A percentile compares a stretch with the other conserved stretches of the same genome.
Conservation (phyloP, 2,329 filamentous ascomycete genomes). For the Didymella pomorum region DNA sequence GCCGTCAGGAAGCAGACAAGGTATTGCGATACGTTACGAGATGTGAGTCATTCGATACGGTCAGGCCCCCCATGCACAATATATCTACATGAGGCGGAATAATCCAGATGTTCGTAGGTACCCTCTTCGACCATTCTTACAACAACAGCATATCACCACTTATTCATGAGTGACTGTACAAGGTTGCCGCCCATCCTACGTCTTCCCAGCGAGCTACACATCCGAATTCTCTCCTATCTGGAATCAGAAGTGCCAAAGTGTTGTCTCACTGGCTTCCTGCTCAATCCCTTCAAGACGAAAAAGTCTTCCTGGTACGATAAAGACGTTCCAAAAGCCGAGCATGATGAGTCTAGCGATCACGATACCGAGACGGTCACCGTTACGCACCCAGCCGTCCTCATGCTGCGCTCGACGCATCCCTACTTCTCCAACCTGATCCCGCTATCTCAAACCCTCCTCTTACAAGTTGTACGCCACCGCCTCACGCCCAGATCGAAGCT, state of each 20-base stretch:
- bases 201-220: slow-evolving; percentile 3
- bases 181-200: not conserved
- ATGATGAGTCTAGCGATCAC: not conserved
- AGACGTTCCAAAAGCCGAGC: too few species aligned
- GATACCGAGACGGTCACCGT: not conserved
- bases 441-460: not conserved
- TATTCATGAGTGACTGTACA: not conserved
- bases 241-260: not conserved
- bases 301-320: too few species aligned
- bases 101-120: not conserved
- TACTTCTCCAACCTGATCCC: not conserved
- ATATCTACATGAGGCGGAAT: not conserved
- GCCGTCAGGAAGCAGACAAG: not conserved
- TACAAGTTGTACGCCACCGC: not conserved
- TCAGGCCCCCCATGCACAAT: not conserved
- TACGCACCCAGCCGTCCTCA: not conserved
- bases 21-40: not conserved
- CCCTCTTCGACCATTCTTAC: not conserved
- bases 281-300: too few species aligned
- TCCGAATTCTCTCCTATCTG: not conserved
- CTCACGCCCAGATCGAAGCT: not conserved
- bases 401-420: not conserved
- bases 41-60: not conserved
- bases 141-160: not conserved
- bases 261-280: too few species aligned